Percentiles rank a stretch among this genome's conserved stretches.
These are phyloP conservation scores for Sphaerobolus stellatus DNA, from an alignment of 1,284 basidiomycete species.

Conservation along the genomic window DNA sequence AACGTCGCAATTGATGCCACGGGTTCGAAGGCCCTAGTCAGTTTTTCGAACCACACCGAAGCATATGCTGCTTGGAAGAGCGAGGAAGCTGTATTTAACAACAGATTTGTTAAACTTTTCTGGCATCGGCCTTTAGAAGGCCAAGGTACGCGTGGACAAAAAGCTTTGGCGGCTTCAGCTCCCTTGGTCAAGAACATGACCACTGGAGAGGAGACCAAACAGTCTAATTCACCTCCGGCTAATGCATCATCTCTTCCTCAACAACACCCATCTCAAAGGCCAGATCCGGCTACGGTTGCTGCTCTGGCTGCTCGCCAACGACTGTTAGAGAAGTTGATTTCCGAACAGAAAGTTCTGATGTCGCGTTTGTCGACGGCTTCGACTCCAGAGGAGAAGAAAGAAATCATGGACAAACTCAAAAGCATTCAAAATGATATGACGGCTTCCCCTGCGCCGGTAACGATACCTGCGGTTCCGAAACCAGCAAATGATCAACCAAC, in stretches of 20 bases:
- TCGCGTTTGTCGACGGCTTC: conserved; percentile 63
- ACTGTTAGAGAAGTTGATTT: conserved; percentile 79
- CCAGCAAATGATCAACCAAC: conserved; percentile 28
- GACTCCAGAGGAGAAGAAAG: conserved; percentile 73
- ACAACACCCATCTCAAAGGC: conserved; percentile 26
- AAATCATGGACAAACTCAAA: conserved; percentile 74
- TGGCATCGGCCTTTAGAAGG: conserved; percentile 92
- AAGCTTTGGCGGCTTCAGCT: conserved; percentile 77
- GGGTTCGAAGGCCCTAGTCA: conserved; percentile 81
- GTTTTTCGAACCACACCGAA: conserved; percentile 82
- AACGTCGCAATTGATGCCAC: conserved; percentile 84
- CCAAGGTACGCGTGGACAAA: conserved; percentile 72
- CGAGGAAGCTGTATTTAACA: conserved; percentile 91
- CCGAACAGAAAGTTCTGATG: conserved; percentile 89
- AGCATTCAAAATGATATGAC: conserved; percentile 83
- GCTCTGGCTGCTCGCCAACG: conserved; percentile 72
- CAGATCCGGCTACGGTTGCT: conserved; percentile 38
- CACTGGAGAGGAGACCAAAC: conserved; percentile 21
- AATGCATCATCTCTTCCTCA: conserved; percentile 30
- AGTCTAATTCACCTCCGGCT: conserved; percentile 26
- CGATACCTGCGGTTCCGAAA: conserved; percentile 31
- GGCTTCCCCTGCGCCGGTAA: conserved; percentile 28
- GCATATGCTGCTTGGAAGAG: conserved; percentile 89
- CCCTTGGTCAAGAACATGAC: conserved; percentile 63
- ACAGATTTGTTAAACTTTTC: conserved; percentile 92